Percentiles rank a stretch among this genome's conserved stretches.
These are phyloP conservation scores for Discostella stelligera DNA, from an alignment of 352 stramenopile species.

Conservation along the genomic window DNA sequence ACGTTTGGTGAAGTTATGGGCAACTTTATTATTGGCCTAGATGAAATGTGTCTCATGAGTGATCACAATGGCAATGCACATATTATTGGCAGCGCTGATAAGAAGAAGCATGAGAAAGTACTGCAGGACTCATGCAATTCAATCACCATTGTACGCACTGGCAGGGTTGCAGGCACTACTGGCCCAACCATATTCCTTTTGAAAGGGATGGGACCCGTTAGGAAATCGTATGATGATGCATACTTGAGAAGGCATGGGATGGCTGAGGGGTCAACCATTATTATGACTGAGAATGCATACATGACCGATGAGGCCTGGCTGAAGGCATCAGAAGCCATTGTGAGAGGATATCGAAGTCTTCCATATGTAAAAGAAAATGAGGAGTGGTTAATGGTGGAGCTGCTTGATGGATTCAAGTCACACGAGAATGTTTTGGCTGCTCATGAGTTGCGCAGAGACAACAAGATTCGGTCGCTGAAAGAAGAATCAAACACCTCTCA, in stretches of 20 bases:
- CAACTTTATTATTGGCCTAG: constrained; percentile 22
- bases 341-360: constrained; percentile 7
- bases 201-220: too few relatives aligned
- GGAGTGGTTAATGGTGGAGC: constrained; percentile 11
- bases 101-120: constrained; percentile 29
- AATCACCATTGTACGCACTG: constrained; percentile 21
- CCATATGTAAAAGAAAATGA: constrained; percentile 20
- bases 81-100: constrained; percentile 9
- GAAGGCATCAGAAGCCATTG: constrained; percentile 14
- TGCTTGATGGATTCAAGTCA: constrained; percentile 27
- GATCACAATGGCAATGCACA: constrained; percentile 3
- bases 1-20: constrained; percentile 17
- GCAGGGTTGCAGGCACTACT: constrained; percentile 6
- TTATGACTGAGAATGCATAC: constrained; percentile 36
- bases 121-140: constrained; percentile 13
- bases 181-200: constrained; percentile 24
- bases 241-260: constrained; percentile 10
- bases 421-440: constrained; percentile 21
- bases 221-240: too few relatives aligned
- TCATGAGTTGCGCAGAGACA: not conserved
- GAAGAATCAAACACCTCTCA: constrained; percentile 33
- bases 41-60: constrained; percentile 30
- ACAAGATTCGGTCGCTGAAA: constrained; percentile 14
- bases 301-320: constrained; percentile 38
- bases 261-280: constrained; percentile 10